Percentiles rank a stretch among this genome's conserved stretches.
Evolutionary conservation across 2,329 filamentous ascomycete genomes (phyloP).

Genomic region (Waltergamsia citrina): DNA sequence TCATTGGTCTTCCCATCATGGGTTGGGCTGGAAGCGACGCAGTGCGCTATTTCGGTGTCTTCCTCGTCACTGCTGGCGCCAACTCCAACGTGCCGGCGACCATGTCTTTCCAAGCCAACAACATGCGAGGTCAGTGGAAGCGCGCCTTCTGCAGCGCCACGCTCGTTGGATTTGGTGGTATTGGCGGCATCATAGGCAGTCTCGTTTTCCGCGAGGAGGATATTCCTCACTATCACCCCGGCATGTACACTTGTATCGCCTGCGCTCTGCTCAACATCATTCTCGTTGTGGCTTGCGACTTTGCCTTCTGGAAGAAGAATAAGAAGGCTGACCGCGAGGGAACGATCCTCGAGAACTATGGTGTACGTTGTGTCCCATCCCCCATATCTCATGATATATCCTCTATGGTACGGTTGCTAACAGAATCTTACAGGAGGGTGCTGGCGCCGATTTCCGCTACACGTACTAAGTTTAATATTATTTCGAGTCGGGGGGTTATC

Average conservation of each 20-base stretch:
- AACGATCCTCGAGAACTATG: constrained; percentile 37
- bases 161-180: constrained; percentile 65
- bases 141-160: constrained; percentile 70
- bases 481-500: too few relatives aligned
- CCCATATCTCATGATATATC: background rate
- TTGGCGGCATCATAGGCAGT: constrained; percentile 70
- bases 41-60: constrained; percentile 65
- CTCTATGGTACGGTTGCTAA: constrained; percentile 1
- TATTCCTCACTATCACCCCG: constrained; percentile 40
- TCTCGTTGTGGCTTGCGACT: constrained; percentile 29
- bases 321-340: constrained; percentile 42
- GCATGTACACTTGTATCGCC: constrained; percentile 45
- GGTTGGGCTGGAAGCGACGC: constrained; percentile 49
- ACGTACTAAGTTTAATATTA: constrained; percentile 21
- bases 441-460: constrained; percentile 21
- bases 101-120: constrained; percentile 79
- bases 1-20: constrained; percentile 65
- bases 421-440: constrained; percentile 13
- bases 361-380: constrained; percentile 27
- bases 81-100: constrained; percentile 69
- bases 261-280: constrained; percentile 35
- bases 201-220: constrained; percentile 60
- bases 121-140: constrained; percentile 84
- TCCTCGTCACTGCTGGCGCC: constrained; percentile 65
- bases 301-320: constrained; percentile 34